Conservation (phyloP, 495 filamentous ascomycete genomes). For the Lineolata rhizophorae region DNA sequence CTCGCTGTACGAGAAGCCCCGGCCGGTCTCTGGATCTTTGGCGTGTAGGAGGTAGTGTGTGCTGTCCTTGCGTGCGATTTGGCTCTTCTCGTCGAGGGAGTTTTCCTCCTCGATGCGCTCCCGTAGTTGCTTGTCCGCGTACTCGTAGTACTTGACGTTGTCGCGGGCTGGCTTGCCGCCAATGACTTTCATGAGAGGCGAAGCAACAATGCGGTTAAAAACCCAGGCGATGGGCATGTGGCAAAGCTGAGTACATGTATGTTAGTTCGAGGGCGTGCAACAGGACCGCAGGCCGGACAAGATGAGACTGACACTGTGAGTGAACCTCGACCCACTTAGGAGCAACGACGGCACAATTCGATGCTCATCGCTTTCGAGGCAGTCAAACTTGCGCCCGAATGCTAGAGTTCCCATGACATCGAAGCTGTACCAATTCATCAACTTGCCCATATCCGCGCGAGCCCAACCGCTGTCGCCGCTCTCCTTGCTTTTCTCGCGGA, state of each 20-base stretch:
- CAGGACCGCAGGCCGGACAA: neutral
- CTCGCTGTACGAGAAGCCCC: conserved; percentile 41
- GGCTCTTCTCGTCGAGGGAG: too few species aligned
- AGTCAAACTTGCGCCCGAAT: neutral
- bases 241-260: too few species aligned
- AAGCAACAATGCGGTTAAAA: too few species aligned
- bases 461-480: neutral
- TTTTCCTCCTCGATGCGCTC: too few species aligned
- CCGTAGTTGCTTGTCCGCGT: neutral
- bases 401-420: neutral
- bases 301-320: neutral
- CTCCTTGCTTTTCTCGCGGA: neutral
- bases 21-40: conserved; percentile 35
- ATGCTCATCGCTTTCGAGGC: neutral
- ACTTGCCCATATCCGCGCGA: neutral
- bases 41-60: conserved; percentile 36
- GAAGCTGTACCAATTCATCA: neutral
- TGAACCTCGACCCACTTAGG: neutral
- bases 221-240: too few species aligned
- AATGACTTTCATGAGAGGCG: neutral
- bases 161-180: neutral
- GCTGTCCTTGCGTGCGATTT: too few species aligned
- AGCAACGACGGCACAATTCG: neutral
- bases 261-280: neutral
- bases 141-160: neutral